A percentile compares a stretch with the other conserved stretches of the same genome.
Evolutionary conservation across 371 early-diverging fungal species (phyloP).

Genomic region (Mortierella sp.): DNA sequence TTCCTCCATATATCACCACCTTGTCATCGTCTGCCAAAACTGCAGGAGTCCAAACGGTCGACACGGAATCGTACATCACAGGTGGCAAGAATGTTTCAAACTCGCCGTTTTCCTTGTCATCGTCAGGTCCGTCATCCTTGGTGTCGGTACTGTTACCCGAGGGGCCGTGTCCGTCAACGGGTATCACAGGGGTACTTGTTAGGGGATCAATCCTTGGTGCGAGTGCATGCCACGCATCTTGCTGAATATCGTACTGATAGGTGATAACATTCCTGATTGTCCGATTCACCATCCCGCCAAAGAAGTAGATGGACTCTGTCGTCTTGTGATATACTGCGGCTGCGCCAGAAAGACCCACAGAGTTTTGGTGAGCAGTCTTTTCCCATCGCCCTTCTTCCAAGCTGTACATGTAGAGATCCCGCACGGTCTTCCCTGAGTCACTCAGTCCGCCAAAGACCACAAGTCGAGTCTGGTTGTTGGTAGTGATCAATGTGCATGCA

Average conservation of each 20-base stretch:
- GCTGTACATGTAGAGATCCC: slow-evolving; percentile 29
- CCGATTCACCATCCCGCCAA: slow-evolving; percentile 49
- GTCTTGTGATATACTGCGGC: slow-evolving; percentile 40
- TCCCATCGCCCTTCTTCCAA: slow-evolving; percentile 19
- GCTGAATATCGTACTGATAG: slow-evolving; percentile 35
- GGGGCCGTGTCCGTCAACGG: neutral
- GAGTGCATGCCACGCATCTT: slow-evolving; percentile 38
- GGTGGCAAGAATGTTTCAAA: slow-evolving; percentile 17
- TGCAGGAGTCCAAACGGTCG: slow-evolving; percentile 46
- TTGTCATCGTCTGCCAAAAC: slow-evolving; percentile 30
- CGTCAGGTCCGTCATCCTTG: neutral
- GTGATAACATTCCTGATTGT: slow-evolving; percentile 35
- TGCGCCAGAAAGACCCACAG: slow-evolving; percentile 36
- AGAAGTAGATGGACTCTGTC: slow-evolving; percentile 51
- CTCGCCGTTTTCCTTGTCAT: neutral
- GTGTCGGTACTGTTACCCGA: neutral
- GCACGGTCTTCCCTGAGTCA: slow-evolving; percentile 11
- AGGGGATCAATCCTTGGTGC: slow-evolving; percentile 43
- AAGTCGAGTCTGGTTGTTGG: slow-evolving; percentile 15
- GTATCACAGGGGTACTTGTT: slow-evolving; percentile 4
- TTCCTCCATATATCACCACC: slow-evolving; percentile 46
- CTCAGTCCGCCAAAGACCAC: slow-evolving; percentile 40
- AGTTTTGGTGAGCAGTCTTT: slow-evolving; percentile 26
- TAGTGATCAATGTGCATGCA: slow-evolving; percentile 17
- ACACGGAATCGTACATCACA: slow-evolving; percentile 37